Base-by-base conservation (phyloP, 768 basidiomycete species). In the Tylopilus intermedius region DNA sequence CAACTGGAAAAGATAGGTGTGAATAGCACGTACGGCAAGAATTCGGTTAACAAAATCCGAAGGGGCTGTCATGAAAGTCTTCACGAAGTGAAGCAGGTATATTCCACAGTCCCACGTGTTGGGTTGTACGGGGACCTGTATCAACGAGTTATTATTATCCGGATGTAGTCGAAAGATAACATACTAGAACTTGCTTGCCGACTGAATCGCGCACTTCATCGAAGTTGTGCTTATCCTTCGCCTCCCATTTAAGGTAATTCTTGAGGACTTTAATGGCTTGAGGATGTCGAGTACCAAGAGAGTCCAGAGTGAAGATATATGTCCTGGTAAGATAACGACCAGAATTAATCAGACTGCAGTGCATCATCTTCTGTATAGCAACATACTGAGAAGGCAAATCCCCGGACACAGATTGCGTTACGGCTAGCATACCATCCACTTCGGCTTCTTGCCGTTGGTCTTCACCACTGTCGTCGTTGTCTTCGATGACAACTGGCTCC, bases 31-130 rank as follows among this genome's bases (percentile, higher is more conserved):
- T 33, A 64, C 71, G 29, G 60, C 67, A 40, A 75, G 63, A 44
- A 90, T 84, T 30, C 76, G 68, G 8, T 73, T 57, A 48, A 75
- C 72, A 52, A 84, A 80, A 15, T 70, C 63, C 0, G 67, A 62
- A 0, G 91, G 87, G 49, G 86, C 71, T 8, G 64, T 70, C 68
- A 96, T 80, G 63, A 98, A 90, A 0, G 80, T 81, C 59, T 83
- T 74, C 8, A 85, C 88, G 47, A 91, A 91, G 63, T 98, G 93
- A 10, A 98, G 74, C 11, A 98, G 76, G 67, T 90, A 99, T 27
- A 96, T 66, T 6, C 96, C 96, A 59, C 96, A 99, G 67, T 97
- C 94, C 62, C 85, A 90, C 57, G 76, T 90, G 64, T 98, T 97
- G 14, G 83, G 82, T 64, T 99, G 96, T 22, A 75, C 73, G 4